Base-by-base conservation (phyloP, 1,284 basidiomycete genomes). In the Trichosporon faecale region DNA sequence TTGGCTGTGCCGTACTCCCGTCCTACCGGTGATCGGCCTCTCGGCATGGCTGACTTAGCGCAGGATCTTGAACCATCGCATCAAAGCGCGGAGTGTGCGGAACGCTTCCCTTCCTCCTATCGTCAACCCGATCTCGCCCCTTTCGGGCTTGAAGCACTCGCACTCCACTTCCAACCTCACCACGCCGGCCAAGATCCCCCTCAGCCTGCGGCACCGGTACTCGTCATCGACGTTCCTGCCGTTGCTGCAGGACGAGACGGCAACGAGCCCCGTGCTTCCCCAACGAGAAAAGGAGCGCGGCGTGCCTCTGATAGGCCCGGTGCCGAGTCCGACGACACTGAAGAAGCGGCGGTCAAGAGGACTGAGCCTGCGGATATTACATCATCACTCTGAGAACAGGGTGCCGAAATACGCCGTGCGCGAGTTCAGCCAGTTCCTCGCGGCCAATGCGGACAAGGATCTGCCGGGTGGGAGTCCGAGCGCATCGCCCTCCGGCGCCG, bases 351-450 rank as follows among this genome's bases (percentile, higher is more conserved):
- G 57, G 57, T 61, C 57, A 18, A 29, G 57, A 7, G 57, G 57
- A 2, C 27, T 61, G 16, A 61, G 57, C 29, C 29, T 61, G 27
- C 3, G 57, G 57, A 9, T 61, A 33, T 31, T 61, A 31, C 27
- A 61, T n/a, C 57, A 61, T 23, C 7, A 31, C 57, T n/a, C 57
- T 5, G 57, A 61, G 57, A 31, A 23, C 57, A 61, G 57, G 57
- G 57, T 61, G 57, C 57, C 57, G 16, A 61, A 61, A 31, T 61
- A 61, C 57, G 29, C 57, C 57, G 57, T 61, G 57, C 27, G 57
- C 27, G 57, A 61, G n/a, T 61, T 61, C 57, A 31, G 57, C 57
- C 57, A 61, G 16, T 61, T 33, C 29, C 57, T 61, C 1, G 27
- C n/a, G 27, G 14, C 27, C 57, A 5, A 8, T 33, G 27, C 57